These are phyloP conservation scores for Athelia psychrophila DNA, from an alignment of 1,284 basidiomycete species.

Conservation along the genomic window DNA sequence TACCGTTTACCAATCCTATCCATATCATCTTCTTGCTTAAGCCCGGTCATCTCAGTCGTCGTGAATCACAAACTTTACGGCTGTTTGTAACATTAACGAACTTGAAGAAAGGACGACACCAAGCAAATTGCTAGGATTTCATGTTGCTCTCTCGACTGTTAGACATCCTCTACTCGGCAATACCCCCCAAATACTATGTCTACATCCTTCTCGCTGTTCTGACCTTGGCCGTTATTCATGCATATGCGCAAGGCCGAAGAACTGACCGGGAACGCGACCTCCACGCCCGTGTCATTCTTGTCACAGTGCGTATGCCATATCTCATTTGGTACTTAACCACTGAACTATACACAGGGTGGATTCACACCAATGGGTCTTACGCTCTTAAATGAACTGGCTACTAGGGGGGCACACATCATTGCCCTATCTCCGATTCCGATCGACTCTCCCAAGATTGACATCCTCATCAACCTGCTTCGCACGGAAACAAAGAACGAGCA, in stretches of 20 bases:
- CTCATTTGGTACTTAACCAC: neutral
- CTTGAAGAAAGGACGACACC: neutral
- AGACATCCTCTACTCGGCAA: constrained; percentile 1
- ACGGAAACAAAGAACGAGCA: constrained; percentile 67
- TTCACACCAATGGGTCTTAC: constrained; percentile 73
- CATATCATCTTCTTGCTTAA: neutral
- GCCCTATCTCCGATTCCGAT: constrained; percentile 61
- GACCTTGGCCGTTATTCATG: constrained; percentile 43
- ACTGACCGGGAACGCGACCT: constrained; percentile 72
- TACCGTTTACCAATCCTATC: neutral
- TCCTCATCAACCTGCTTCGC: constrained; percentile 62
- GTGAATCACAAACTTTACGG: too few relatives aligned
- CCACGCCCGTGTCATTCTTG: constrained; percentile 63
- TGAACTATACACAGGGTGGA: constrained; percentile 47
- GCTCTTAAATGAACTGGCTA: constrained; percentile 58
- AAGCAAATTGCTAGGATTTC: neutral
- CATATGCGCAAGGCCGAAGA: constrained; percentile 63
- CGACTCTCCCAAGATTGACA: constrained; percentile 49
- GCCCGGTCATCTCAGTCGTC: neutral
- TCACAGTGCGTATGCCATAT: constrained; percentile 49
- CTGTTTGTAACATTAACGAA: too few relatives aligned
- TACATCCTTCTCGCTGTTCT: constrained; percentile 46
- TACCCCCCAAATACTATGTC: constrained; percentile 36
- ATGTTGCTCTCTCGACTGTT: too few relatives aligned
- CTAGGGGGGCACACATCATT: constrained; percentile 73